Conservation (phyloP, 345 rosid species). For the Linum trigynum region DNA sequence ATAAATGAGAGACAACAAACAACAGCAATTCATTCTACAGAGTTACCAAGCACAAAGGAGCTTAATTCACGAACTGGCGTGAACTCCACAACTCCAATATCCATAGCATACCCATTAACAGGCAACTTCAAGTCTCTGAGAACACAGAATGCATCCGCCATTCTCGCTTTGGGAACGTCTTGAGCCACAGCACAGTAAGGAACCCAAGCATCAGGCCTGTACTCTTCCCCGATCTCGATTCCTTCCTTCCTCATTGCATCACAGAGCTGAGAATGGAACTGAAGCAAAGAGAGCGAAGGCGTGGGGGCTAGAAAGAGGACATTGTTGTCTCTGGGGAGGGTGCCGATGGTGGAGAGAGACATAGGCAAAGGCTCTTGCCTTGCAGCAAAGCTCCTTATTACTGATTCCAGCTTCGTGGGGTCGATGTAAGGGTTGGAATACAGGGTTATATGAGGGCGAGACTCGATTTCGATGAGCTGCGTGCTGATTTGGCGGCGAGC, state of each 20-base stretch:
- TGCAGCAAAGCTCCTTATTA: conserved; percentile 48
- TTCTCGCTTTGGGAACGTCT: conserved; percentile 63
- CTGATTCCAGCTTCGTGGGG: conserved; percentile 55
- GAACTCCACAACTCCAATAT: conserved; percentile 81
- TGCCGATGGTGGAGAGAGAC: conserved; percentile 59
- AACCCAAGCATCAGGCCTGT: conserved; percentile 56
- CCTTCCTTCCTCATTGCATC: conserved; percentile 81
- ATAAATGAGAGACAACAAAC: no score
- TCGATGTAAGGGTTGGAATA: conserved; percentile 49
- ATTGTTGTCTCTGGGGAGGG: conserved; percentile 54
- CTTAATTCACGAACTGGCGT: conserved; percentile 79
- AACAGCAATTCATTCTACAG: neutral
- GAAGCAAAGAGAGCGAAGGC: conserved; percentile 63
- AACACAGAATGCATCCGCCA: conserved; percentile 75
- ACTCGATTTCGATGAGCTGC: conserved; percentile 82
- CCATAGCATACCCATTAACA: conserved; percentile 76
- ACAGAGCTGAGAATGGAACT: conserved; percentile 59
- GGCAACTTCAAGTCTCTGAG: conserved; percentile 90
- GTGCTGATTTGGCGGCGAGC: conserved; percentile 98
- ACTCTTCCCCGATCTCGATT: conserved; percentile 64
- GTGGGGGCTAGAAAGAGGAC: conserved; percentile 67
- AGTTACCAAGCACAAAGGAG: conserved; percentile 70
- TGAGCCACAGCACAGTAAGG: conserved; percentile 82
- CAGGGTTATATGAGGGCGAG: conserved; percentile 90
- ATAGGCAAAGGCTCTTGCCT: conserved; percentile 65